Evolutionary conservation across 345 rosid species (phyloP).

Genomic region (Arabis hirsuta): DNA sequence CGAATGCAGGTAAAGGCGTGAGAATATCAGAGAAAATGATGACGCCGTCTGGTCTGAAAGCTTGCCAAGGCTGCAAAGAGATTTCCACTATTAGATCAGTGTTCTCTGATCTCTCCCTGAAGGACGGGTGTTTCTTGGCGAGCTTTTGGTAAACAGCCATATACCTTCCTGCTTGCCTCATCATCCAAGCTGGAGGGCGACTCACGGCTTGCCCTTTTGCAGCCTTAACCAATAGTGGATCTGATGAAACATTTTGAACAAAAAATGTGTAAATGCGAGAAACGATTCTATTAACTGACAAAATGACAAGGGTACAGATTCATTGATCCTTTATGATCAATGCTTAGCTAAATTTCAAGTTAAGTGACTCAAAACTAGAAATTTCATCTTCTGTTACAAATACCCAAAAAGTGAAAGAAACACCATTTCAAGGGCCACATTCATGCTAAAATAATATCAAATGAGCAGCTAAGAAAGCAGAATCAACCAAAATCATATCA

Average conservation of each 20-base stretch:
- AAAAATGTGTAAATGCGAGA: slow-evolving; percentile 1
- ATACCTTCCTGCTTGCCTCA: slow-evolving; percentile 99
- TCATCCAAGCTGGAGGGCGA: slow-evolving; percentile 99
- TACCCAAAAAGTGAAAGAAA: slow-evolving; percentile 1
- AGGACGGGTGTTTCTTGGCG: slow-evolving; percentile 90
- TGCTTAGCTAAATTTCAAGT: background rate
- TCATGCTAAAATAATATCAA: background rate
- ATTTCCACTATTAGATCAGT: slow-evolving; percentile 92
- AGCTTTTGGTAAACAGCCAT: slow-evolving; percentile 97
- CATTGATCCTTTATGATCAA: background rate
- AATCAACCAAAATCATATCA: background rate
- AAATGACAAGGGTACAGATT: background rate
- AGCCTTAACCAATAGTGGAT: slow-evolving; percentile 88
- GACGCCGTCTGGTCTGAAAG: slow-evolving; percentile 88
- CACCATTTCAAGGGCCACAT: slow-evolving; percentile 11
- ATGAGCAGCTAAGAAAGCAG: background rate
- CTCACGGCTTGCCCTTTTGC: slow-evolving; percentile 77
- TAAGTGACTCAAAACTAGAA: background rate
- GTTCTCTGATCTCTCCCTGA: slow-evolving; percentile 93
- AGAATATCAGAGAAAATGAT: slow-evolving; percentile 95
- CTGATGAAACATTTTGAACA: slow-evolving; percentile 45
- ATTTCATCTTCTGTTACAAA: background rate
- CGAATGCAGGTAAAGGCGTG: slow-evolving; percentile 91
- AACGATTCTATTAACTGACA: background rate
- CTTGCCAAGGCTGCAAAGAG: slow-evolving; percentile 96